Conservation (phyloP, 2,329 filamentous ascomycete genomes). For the Pseudocercospora crystallina region DNA sequence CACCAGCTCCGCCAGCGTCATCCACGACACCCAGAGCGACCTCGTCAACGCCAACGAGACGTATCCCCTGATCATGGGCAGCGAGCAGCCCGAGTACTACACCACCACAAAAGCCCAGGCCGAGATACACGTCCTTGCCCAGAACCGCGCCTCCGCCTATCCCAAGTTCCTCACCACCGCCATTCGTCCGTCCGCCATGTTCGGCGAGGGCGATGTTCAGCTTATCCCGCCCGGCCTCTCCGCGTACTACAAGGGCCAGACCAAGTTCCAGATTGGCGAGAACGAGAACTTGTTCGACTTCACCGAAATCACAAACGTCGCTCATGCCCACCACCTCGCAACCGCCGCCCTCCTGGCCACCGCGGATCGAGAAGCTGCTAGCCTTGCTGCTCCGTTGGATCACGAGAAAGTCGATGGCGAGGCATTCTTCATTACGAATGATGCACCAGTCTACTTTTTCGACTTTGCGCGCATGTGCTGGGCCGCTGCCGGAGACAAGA, state of each 20-base stretch:
- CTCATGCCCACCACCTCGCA: constrained; percentile 53
- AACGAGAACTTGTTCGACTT: constrained; percentile 57
- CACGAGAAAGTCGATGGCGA: constrained; percentile 52
- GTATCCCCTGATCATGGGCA: constrained; percentile 47
- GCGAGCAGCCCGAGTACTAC: constrained; percentile 52
- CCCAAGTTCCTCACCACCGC: constrained; percentile 50
- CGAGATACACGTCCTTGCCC: constrained; percentile 48
- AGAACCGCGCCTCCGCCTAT: constrained; percentile 44
- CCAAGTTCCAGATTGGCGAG: constrained; percentile 51
- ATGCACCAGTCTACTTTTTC: constrained; percentile 52
- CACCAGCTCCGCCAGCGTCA: constrained; percentile 52
- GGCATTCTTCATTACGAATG: constrained; percentile 54
- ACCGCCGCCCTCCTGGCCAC: constrained; percentile 51
- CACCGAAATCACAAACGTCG: constrained; percentile 54
- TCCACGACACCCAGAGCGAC: constrained; percentile 46
- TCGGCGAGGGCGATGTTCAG: constrained; percentile 52
- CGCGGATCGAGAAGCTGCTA: constrained; percentile 34
- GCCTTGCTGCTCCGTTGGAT: constrained; percentile 41
- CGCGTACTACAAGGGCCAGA: constrained; percentile 49
- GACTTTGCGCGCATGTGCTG: constrained; percentile 50
- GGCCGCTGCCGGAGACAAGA: constrained; percentile 44
- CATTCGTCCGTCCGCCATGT: constrained; percentile 53
- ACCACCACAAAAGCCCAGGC: constrained; percentile 52
- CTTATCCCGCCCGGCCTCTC: constrained; percentile 45
- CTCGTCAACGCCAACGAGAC: constrained; percentile 52